Base-by-base conservation (phyloP, 2,329 filamentous ascomycete genomes). In the Capronia americana region DNA sequence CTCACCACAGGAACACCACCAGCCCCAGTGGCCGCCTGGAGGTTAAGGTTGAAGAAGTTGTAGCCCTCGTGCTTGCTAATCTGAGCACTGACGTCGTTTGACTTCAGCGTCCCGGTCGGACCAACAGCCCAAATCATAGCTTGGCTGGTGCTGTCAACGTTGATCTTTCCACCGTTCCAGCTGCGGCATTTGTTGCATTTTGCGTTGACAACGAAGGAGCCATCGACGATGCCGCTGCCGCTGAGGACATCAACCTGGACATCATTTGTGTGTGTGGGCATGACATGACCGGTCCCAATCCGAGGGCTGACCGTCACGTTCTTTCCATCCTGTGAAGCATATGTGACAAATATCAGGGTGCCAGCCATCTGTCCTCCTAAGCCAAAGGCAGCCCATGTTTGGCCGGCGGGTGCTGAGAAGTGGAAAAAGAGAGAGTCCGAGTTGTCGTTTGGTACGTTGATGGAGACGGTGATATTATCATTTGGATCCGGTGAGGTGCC, bases 121-220 rank as follows among this genome's bases (percentile, higher is more conserved):
- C 87, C 87, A 24, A 84, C 77, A 20, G 85, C 87, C 73, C 83
- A 89, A 62, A 88, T 83, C 75, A 85, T 86, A 48, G 78, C 77
- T 68, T 84, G 81, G 14, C 77, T 74, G 14, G 76, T 78, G 58
- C 79, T 82, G n/a, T 75, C 77, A n/a, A 84, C 77, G 70, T 88
- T 81, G 64, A 89, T 74, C 41, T 74, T 79, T 44, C 84, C 83
- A 14, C 75, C 75, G 12, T 75, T 75, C 86, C 86, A 88, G 51
- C 75, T 79, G 38, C 84, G 81, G 70, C 85, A 88, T 71, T 84
- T 81, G 32, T 71, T 77, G 77, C 87, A 89, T 48, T 80, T 80
- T 1, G 80, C 86, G 61, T 82, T 83, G 68, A 85, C 83, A 41
- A 82, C 79, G 75, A 76, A 78, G 32, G 76, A 76, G 62, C 78